phyloP scores from a whole-genome alignment of 495 filamentous ascomycete species.

The Copromyces sp. region DNA sequence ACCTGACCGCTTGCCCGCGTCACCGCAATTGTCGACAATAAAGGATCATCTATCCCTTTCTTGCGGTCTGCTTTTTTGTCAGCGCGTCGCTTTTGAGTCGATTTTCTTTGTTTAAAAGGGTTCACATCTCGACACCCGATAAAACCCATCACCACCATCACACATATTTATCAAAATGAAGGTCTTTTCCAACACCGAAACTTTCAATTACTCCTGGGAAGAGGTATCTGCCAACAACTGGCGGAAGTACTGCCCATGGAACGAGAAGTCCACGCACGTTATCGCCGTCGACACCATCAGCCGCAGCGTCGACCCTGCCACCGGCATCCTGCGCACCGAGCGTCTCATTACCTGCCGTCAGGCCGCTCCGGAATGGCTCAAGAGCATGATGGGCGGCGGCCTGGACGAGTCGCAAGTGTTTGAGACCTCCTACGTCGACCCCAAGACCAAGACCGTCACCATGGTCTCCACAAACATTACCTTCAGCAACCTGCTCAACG shows the following conservation, averaged over 20 bases:
- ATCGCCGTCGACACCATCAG: conserved; percentile 87
- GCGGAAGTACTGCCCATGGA: conserved; percentile 98
- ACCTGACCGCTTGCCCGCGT: not conserved
- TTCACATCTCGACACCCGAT: not conserved
- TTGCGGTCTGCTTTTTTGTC: conserved; percentile 1
- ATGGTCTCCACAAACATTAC: conserved; percentile 92
- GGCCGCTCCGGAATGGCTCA: conserved; percentile 77
- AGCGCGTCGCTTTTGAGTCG: not conserved
- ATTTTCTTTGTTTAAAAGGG: not conserved
- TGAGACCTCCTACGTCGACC: conserved; percentile 92
- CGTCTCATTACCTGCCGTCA: conserved; percentile 94
- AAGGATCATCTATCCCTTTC: not conserved
- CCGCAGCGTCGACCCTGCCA: conserved; percentile 65
- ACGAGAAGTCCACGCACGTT: conserved; percentile 88
- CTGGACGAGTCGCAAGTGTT: conserved; percentile 73
- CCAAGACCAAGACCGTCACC: conserved; percentile 67
- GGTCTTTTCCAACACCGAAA: conserved; percentile 79
- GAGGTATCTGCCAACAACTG: conserved; percentile 99
- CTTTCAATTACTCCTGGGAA: conserved; percentile 95
- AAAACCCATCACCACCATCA: not conserved
- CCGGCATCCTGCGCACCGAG: conserved; percentile 89
- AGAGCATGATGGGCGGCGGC: conserved; percentile 57
- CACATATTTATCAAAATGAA: conserved; percentile 54
- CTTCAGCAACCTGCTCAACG: conserved; percentile 73
- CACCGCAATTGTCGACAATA: not conserved